Evolutionary conservation across 2,329 filamentous ascomycete genomes (phyloP), one percentile per base, ranked within the genome.

Genomic region (Chrysoporthe austroafricana): DNA sequence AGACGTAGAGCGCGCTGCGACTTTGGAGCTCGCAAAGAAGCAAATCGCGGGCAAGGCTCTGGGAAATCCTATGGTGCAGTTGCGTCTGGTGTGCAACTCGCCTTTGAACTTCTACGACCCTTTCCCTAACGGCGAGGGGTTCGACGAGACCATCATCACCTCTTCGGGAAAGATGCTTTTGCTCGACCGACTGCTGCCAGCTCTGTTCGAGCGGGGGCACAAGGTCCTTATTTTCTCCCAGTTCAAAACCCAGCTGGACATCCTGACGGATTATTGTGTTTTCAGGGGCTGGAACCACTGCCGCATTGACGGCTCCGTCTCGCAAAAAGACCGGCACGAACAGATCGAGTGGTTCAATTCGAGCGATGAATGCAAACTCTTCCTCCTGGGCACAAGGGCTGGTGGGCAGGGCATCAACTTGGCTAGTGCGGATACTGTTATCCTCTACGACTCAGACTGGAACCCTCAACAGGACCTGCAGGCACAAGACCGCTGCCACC

Each of bases 21-120:
- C 89, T 0, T 84, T 95, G 0, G 90, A 93, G 9, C 81, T 93
- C 67, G 94, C 94, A 0, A 96, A 95, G 77, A 90, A 92, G 65
- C 93, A 97, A 77, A 92, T 98, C n/a, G 84, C 89, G 3, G 87
- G 88, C 56, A 98, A 98, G 81, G 97, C 97, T 75, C 84, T 98
- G 1, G 94, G 96, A 59, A 99, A 99, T 72, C 92, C 94, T 0
- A 81, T 98, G 26, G 93, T 97, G 84, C 96, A 99, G 76, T 87
- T 97, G 3, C 91, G 96, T 0, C 86, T 97, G 0, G 93, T 93
- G 13, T 98, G 96, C 79, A 97, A 99, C 77, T 93, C 90, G 0
- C 96, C 96, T 0, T 94, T 97, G 79, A 97, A 97, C 76, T 98
- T 99, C 77, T 98, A 97, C 79, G 96, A 94, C 76, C 95, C 96